Percentiles rank a stretch among this genome's conserved stretches.
Evolutionary conservation across 352 stramenopile genomes (phyloP).

Genomic region (Aphanomyces invadans): DNA sequence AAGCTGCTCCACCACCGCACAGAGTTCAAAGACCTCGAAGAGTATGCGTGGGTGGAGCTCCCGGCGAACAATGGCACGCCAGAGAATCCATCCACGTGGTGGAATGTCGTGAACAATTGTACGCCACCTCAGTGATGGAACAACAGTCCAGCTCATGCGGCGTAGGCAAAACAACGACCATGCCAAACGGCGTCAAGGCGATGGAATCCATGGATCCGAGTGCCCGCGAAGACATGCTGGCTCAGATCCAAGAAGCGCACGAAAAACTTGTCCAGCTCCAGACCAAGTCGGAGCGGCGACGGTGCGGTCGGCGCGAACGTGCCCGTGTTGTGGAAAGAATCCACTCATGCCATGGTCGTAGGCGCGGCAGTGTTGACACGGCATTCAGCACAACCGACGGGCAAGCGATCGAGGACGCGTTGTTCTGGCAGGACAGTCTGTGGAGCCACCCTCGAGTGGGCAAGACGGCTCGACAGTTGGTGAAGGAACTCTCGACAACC

Average conservation of each 20-base stretch:
- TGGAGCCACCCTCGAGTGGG: conserved; percentile 10
- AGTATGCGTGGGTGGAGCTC: conserved; percentile 17
- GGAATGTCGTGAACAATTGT: conserved; percentile 22
- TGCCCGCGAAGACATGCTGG: conserved; percentile 4
- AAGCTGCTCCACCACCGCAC: conserved; percentile 23
- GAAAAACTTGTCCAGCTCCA: conserved; percentile 1
- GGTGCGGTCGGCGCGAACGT: neutral
- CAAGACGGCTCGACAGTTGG: conserved; percentile 6
- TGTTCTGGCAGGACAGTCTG: conserved; percentile 16
- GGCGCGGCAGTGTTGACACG: conserved; percentile 13
- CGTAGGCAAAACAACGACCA: neutral
- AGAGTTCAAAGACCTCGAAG: conserved; percentile 21
- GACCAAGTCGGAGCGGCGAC: conserved; percentile 4
- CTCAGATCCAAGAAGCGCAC: conserved; percentile 5
- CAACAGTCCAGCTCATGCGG: no score
- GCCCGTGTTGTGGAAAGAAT: neutral
- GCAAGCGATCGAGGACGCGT: conserved; percentile 4
- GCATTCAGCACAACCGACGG: neutral
- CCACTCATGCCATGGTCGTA: neutral
- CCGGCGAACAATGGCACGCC: neutral
- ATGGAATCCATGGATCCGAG: conserved; percentile 19
- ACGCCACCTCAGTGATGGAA: no score
- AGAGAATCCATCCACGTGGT: neutral
- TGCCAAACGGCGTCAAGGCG: neutral
- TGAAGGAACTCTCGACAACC: conserved; percentile 8